A percentile compares a stretch with the other conserved stretches of the same genome.
Conservation (phyloP, 495 filamentous ascomycete species). For the Penicillium soppii region DNA sequence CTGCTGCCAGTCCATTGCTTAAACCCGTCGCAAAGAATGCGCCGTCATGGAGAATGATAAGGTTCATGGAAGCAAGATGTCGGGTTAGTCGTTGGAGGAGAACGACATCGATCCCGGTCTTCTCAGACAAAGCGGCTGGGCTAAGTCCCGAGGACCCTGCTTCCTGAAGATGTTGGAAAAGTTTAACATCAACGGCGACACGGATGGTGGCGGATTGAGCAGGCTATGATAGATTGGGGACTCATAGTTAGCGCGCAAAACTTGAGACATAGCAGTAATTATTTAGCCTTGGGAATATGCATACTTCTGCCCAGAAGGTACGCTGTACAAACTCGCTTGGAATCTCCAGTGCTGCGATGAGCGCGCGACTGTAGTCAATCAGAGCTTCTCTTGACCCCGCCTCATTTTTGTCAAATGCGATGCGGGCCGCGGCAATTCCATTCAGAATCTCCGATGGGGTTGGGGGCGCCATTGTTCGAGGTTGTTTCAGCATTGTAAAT, state of each 20-base stretch:
- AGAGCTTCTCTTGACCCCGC: conserved; percentile 34
- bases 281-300: not conserved
- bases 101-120: conserved; percentile 23
- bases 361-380: conserved; percentile 31
- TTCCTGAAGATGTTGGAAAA: conserved; percentile 35
- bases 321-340: conserved; percentile 39
- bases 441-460: too few relatives aligned
- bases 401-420: conserved; percentile 28
- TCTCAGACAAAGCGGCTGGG: conserved; percentile 21
- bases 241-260: too few relatives aligned
- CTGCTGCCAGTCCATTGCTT: conserved; percentile 24
- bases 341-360: conserved; percentile 30
- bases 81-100: conserved; percentile 25
- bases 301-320: conserved; percentile 43
- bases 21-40: conserved; percentile 18
- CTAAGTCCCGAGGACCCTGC: conserved; percentile 22
- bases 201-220: conserved; percentile 37
- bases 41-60: conserved; percentile 17
- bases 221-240: conserved; percentile 23
- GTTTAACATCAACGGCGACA: conserved; percentile 30
- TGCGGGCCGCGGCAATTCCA: conserved; percentile 11
- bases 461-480: too few relatives aligned
- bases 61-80: conserved; percentile 27
- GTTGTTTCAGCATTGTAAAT: too few relatives aligned
- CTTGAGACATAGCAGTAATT: too few relatives aligned